Conservation (phyloP, 257 asterid species). For the Penstemon davidsonii region DNA sequence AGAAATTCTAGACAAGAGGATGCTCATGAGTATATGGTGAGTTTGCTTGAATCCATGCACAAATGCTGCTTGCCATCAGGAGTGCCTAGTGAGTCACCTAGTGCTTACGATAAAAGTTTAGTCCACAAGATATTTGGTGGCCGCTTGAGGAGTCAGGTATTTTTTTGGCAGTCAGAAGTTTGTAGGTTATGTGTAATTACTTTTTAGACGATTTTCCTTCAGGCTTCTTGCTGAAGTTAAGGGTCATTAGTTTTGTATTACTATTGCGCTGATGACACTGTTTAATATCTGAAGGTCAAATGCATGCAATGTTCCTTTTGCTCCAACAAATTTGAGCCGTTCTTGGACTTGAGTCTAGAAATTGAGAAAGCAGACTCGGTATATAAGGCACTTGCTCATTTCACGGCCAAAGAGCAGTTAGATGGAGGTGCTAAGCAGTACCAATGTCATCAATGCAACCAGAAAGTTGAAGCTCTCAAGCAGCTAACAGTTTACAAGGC, state of each 20-base stretch:
- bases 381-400: slow-evolving; percentile 69
- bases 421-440: slow-evolving; percentile 93
- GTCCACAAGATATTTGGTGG: slow-evolving; percentile 99
- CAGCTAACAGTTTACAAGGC: slow-evolving; percentile 82
- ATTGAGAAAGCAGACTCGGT: slow-evolving; percentile 77
- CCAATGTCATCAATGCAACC: slow-evolving; percentile 92
- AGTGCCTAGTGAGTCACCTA: slow-evolving; percentile 91
- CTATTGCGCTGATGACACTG: slow-evolving; percentile 10
- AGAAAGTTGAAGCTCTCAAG: slow-evolving; percentile 90
- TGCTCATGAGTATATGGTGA: slow-evolving; percentile 98
- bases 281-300: slow-evolving; percentile 64
- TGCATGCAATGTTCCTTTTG: slow-evolving; percentile 90
- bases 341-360: slow-evolving; percentile 90
- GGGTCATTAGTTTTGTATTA: not conserved
- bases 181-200: not conserved
- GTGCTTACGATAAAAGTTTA: slow-evolving; percentile 93
- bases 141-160: slow-evolving; percentile 88
- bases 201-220: not conserved
- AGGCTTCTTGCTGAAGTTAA: not conserved
- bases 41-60: slow-evolving; percentile 95
- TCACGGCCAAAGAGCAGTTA: slow-evolving; percentile 80
- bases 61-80: slow-evolving; percentile 97
- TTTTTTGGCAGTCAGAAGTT: slow-evolving; percentile 16
- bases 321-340: slow-evolving; percentile 91
- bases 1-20: slow-evolving; percentile 94